Conservation (phyloP, 371 early-diverging fungal genomes). For the Smittium culicis region DNA sequence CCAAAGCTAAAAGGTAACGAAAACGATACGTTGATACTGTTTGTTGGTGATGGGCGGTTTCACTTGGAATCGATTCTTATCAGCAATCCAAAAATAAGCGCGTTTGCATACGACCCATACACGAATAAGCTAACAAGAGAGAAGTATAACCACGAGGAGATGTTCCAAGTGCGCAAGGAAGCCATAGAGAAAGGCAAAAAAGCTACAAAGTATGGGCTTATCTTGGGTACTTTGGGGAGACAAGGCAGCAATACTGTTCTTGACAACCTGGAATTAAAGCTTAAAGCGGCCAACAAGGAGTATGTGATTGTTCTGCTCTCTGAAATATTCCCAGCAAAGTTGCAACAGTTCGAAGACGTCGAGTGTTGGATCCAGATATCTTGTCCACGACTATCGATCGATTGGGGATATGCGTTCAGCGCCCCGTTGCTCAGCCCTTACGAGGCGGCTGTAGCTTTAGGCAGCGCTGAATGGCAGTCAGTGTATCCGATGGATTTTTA, state of each 20-base stretch:
- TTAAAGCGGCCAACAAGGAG: constrained; percentile 48
- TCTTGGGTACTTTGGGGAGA: constrained; percentile 95
- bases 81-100: constrained; percentile 81
- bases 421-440: constrained; percentile 94
- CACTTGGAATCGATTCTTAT: constrained; percentile 99
- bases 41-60: constrained; percentile 97
- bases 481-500: constrained; percentile 97
- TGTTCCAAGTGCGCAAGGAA: constrained; percentile 69
- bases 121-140: constrained; percentile 84
- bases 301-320: constrained; percentile 69
- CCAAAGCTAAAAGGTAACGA: constrained; percentile 68
- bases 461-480: constrained; percentile 57
- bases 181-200: constrained; percentile 60
- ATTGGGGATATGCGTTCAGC: constrained; percentile 96
- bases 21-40: constrained; percentile 42
- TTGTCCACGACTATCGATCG: constrained; percentile 96
- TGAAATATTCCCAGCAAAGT: constrained; percentile 85
- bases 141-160: constrained; percentile 81
- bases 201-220: constrained; percentile 75
- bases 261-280: constrained; percentile 54
- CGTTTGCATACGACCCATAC: constrained; percentile 96
- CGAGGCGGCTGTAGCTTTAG: constrained; percentile 84
- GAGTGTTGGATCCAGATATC: constrained; percentile 96
- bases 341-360: constrained; percentile 74
- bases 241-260: constrained; percentile 93